phyloP scores from a whole-genome alignment of 176 grass and related monocot genomes.

The Pontederia paniculata region DNA sequence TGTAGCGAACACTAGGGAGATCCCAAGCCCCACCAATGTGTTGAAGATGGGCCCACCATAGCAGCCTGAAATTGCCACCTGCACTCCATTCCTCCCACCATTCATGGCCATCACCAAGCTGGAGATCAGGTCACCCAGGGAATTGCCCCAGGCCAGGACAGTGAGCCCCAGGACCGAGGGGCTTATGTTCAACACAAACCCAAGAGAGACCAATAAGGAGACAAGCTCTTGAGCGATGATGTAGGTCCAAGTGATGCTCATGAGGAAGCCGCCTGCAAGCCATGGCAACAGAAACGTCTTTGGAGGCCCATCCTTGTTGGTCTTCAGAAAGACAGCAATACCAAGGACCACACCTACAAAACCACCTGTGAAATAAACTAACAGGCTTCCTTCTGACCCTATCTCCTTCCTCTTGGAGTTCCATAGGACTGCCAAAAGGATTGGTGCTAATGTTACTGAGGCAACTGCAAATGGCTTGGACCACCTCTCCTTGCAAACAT shows the following conservation, averaged over 20 bases:
- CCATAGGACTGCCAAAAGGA: constrained; percentile 35
- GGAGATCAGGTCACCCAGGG: constrained; percentile 48
- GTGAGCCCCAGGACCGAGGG: constrained; percentile 46
- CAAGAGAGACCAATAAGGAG: constrained; percentile 28
- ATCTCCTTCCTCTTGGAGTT: constrained; percentile 22
- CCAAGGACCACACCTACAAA: constrained; percentile 22
- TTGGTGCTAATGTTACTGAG: constrained; percentile 31
- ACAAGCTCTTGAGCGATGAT: constrained; percentile 46
- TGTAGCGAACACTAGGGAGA: constrained; percentile 33
- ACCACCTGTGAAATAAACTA: constrained; percentile 9
- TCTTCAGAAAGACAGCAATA: constrained; percentile 23
- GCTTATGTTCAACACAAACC: constrained; percentile 23
- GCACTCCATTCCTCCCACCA: constrained; percentile 23
- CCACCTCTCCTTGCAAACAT: constrained; percentile 51
- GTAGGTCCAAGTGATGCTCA: constrained; percentile 57
- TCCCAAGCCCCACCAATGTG: constrained; percentile 40
- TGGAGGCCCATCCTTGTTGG: constrained; percentile 22
- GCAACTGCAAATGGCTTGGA: constrained; percentile 43
- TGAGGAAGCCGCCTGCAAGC: constrained; percentile 49
- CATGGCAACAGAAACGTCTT: constrained; percentile 28
- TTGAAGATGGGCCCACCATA: constrained; percentile 69
- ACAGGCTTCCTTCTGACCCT: constrained; percentile 4
- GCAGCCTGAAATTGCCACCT: constrained; percentile 47
- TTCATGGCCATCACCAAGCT: constrained; percentile 44
- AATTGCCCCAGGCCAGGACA: constrained; percentile 72